Conservation (phyloP, 2,329 filamentous ascomycete genomes). For the Aspergillus flavus region DNA sequence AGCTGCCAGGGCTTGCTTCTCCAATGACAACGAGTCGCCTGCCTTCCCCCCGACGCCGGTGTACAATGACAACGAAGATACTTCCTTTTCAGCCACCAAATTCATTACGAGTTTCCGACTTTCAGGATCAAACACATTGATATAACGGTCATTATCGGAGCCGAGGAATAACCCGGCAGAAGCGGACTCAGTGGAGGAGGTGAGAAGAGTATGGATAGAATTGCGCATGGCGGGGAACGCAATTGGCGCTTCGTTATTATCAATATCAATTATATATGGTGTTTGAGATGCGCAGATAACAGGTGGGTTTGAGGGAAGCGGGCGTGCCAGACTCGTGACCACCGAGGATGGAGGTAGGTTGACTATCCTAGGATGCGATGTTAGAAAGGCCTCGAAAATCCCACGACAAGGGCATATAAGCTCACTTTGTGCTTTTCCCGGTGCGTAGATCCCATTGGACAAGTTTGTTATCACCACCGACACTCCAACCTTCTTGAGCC, state of each 20-base stretch:
- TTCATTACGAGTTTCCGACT: conserved; percentile 49
- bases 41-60: conserved; percentile 23
- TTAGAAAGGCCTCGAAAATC: conserved; percentile 17
- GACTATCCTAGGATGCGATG: conserved; percentile 39
- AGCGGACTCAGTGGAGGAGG: conserved; percentile 41
- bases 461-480: conserved; percentile 55
- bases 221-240: conserved; percentile 54
- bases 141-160: conserved; percentile 53
- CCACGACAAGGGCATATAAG: conserved; percentile 3
- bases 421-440: conserved; percentile 47
- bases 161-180: conserved; percentile 48
- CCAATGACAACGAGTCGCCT: conserved; percentile 21
- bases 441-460: conserved; percentile 55
- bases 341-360: conserved; percentile 44
- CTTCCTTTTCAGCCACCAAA: conserved; percentile 52
- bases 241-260: conserved; percentile 41
- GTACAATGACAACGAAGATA: conserved; percentile 43
- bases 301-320: conserved; percentile 43
- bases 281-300: conserved; percentile 55
- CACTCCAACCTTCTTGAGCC: conserved; percentile 53
- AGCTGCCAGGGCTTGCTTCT: conserved; percentile 48
- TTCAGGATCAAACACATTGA: conserved; percentile 52
- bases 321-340: conserved; percentile 44
- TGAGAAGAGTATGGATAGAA: conserved; percentile 49
- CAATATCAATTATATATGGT: conserved; percentile 49